These are phyloP conservation scores for Alternaria brassicicola DNA, from an alignment of 2,329 filamentous ascomycete species.

Conservation along the genomic window DNA sequence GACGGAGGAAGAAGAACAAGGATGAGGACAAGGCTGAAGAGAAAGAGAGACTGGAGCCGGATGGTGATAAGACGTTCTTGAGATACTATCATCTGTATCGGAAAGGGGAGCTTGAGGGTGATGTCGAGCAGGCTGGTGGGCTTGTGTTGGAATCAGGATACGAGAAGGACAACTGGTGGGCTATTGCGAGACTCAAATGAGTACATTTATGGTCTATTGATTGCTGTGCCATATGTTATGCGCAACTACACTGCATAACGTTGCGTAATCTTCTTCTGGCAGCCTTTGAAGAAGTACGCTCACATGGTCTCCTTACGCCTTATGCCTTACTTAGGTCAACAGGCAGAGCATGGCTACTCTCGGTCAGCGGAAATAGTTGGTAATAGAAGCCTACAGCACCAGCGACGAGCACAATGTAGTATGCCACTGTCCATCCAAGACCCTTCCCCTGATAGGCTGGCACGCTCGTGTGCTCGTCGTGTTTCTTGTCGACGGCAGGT, in stretches of 20 bases:
- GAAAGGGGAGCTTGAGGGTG: conserved; percentile 82
- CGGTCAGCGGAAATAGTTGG: conserved; percentile 74
- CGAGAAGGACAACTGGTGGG: conserved; percentile 99
- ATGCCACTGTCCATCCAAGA: conserved; percentile 72
- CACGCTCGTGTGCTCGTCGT: conserved; percentile 47
- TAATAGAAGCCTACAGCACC: conserved; percentile 76
- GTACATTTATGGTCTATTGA: not conserved
- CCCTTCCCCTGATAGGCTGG: conserved; percentile 36
- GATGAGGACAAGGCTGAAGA: not conserved
- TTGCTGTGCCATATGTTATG: not conserved
- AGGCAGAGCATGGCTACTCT: conserved; percentile 61
- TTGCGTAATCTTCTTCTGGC: not conserved
- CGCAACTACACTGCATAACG: not conserved
- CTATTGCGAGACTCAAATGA: conserved; percentile 58
- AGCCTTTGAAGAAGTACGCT: not conserved
- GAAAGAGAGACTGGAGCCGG: conserved; percentile 8
- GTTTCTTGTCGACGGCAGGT: conserved; percentile 36
- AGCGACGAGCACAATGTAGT: conserved; percentile 76
- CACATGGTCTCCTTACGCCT: too few relatives aligned
- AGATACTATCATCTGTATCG: conserved; percentile 94
- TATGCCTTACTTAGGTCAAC: conserved; percentile 19
- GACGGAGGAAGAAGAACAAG: conserved; percentile 18
- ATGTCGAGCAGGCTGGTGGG: conserved; percentile 77
- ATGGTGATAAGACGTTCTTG: conserved; percentile 69
- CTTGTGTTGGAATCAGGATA: conserved; percentile 80